Conservation (phyloP, 2,329 filamentous ascomycete species). For the Volutella citrinella region DNA sequence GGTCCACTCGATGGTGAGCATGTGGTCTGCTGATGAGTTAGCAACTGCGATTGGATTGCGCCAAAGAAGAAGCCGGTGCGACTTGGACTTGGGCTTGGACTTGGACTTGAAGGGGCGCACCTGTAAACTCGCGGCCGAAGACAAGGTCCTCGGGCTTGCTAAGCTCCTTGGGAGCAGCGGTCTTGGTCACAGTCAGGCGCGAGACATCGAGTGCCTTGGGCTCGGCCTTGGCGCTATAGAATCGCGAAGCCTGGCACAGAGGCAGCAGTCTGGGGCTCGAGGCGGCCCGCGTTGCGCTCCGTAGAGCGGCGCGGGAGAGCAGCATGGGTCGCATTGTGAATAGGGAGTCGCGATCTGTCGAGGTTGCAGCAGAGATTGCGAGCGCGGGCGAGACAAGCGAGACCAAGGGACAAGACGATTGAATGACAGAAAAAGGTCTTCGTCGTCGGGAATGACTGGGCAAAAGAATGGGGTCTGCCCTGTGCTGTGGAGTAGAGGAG, state of each 20-base stretch:
- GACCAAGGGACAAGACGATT: conserved; percentile 1
- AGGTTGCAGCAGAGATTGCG: not conserved
- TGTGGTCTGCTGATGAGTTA: conserved; percentile 74
- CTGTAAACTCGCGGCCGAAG: conserved; percentile 89
- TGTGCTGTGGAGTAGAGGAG: too few relatives aligned
- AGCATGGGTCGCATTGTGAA: conserved; percentile 30
- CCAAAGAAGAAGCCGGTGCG: conserved; percentile 2
- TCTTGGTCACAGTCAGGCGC: conserved; percentile 72
- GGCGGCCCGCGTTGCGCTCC: conserved; percentile 28
- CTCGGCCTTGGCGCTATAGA: conserved; percentile 53
- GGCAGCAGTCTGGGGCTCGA: conserved; percentile 37
- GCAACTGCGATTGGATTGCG: conserved; percentile 12
- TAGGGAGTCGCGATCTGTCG: conserved; percentile 5
- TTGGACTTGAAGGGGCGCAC: conserved; percentile 41
- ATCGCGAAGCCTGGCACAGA: conserved; percentile 27
- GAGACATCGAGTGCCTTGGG: conserved; percentile 68
- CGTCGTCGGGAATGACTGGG: too few relatives aligned
- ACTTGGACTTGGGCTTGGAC: too few relatives aligned
- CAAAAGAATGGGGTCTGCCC: too few relatives aligned
- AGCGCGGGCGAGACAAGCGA: not conserved
- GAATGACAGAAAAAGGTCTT: not conserved
- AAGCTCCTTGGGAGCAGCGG: conserved; percentile 70
- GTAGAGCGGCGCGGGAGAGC: conserved; percentile 30
- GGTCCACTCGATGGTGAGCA: conserved; percentile 94
- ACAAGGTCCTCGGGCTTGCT: conserved; percentile 76